phyloP scores from a whole-genome alignment of 2,329 filamentous ascomycete genomes.

The Fonsecaea pugnacius region DNA sequence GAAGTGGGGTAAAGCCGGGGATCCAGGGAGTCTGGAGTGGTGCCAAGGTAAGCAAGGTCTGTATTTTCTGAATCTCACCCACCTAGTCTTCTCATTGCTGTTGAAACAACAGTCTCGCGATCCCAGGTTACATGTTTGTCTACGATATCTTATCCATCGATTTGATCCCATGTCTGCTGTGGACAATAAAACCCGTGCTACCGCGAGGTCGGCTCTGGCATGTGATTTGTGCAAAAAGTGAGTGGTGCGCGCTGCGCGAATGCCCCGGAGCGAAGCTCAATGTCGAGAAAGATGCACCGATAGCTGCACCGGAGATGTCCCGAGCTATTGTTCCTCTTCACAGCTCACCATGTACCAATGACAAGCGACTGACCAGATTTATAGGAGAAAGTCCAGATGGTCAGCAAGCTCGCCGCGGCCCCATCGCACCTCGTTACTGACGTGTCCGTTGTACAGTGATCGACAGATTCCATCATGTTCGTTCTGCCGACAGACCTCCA shows the following conservation, averaged over 20 bases:
- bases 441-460: slow-evolving; percentile 6
- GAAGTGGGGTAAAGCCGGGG: background rate
- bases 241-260: slow-evolving; percentile 4
- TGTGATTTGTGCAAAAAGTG: slow-evolving; percentile 13
- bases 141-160: background rate
- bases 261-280: background rate
- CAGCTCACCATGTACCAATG: slow-evolving; percentile 2
- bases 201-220: slow-evolving; percentile 8
- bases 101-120: background rate
- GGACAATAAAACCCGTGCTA: background rate
- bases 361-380: background rate
- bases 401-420: background rate
- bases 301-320: background rate
- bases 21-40: background rate
- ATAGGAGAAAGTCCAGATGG: slow-evolving; percentile 21
- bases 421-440: slow-evolving; percentile 1
- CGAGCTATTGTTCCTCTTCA: background rate
- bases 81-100: background rate
- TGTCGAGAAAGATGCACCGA: slow-evolving; percentile 6
- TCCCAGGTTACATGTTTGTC: background rate
- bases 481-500: slow-evolving; percentile 36
- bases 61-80: background rate
- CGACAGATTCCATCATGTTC: slow-evolving; percentile 23
- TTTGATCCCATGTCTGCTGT: slow-evolving; percentile 1
- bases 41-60: background rate